These are phyloP conservation scores for Salvia rosmarinus DNA, from an alignment of 257 asterid genomes.

Conservation along the genomic window DNA sequence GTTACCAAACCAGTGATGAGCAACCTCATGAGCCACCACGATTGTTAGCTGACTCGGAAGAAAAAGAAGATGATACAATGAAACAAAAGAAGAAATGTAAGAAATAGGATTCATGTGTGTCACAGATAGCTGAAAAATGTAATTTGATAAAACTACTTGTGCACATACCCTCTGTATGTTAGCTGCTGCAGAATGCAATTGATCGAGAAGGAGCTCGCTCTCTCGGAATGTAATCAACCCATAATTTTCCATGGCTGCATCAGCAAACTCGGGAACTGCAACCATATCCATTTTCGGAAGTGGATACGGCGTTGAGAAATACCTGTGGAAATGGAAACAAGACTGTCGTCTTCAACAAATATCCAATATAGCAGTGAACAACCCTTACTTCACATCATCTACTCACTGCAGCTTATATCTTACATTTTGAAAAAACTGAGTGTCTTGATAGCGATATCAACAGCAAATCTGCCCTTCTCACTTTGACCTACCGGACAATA, in stretches of 20 bases:
- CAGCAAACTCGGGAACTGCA: constrained; percentile 52
- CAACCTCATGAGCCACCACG: constrained; percentile 57
- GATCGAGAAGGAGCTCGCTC: constrained; percentile 42
- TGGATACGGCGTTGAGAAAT: constrained; percentile 47
- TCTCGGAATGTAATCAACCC: constrained; percentile 48
- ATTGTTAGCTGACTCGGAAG: constrained; percentile 42
- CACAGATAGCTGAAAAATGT: background rate
- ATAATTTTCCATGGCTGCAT: constrained; percentile 54
- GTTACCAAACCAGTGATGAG: constrained; percentile 61
- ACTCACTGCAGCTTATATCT: no score
- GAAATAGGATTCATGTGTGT: background rate
- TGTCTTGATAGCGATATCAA: constrained; percentile 41
- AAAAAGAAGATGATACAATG: background rate
- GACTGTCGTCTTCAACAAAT: no score
- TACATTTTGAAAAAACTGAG: constrained; percentile 43
- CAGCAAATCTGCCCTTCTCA: constrained; percentile 49
- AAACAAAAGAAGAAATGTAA: background rate
- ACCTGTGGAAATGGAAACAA: constrained; percentile 22
- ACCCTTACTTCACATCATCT: no score
- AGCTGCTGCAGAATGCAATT: constrained; percentile 44
- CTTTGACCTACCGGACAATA: constrained; percentile 46
- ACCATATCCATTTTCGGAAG: constrained; percentile 56
- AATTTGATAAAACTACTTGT: background rate
- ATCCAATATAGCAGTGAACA: no score
- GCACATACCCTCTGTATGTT: constrained; percentile 43